Percentiles rank a stretch among this genome's conserved stretches.
Conservation (phyloP, 2,329 filamentous ascomycete genomes). For the Alternaria ethzedia region DNA sequence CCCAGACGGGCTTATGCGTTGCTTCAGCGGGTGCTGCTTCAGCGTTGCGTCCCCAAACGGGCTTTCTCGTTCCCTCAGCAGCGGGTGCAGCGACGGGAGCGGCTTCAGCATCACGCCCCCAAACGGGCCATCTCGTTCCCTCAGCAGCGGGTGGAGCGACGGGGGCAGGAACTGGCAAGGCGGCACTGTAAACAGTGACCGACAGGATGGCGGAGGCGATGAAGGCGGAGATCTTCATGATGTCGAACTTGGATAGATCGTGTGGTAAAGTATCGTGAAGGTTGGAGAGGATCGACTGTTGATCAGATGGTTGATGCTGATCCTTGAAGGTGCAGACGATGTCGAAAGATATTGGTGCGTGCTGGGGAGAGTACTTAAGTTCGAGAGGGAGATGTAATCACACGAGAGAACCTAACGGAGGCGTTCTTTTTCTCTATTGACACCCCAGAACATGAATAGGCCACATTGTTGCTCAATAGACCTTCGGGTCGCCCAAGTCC, state of each 20-base stretch:
- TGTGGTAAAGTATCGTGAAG: constrained; percentile 25
- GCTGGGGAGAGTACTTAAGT: constrained; percentile 15
- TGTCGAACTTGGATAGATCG: constrained; percentile 25
- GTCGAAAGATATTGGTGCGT: constrained; percentile 6
- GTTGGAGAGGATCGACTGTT: constrained; percentile 12
- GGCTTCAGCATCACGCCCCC: constrained; percentile 24
- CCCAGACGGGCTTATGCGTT: background rate
- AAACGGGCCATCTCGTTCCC: background rate
- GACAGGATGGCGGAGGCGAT: constrained; percentile 51
- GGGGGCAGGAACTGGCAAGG: constrained; percentile 42
- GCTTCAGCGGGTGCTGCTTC: background rate
- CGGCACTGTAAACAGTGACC: constrained; percentile 49
- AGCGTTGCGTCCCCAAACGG: background rate
- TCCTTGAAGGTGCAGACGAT: constrained; percentile 18
- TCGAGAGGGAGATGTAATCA: constrained; percentile 1
- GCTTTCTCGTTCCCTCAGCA: background rate
- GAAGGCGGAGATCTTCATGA: constrained; percentile 58
- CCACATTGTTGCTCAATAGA: constrained; percentile 18
- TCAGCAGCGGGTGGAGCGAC: constrained; percentile 10
- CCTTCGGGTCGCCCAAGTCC: background rate
- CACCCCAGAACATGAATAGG: constrained; percentile 30
- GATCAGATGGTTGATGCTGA: constrained; percentile 9
- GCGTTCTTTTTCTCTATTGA: background rate
- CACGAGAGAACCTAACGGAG: constrained; percentile 5
- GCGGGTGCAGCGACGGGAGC: background rate